Base-by-base conservation (phyloP, 176 grass and related monocot genomes). In the Zea luxurians region DNA sequence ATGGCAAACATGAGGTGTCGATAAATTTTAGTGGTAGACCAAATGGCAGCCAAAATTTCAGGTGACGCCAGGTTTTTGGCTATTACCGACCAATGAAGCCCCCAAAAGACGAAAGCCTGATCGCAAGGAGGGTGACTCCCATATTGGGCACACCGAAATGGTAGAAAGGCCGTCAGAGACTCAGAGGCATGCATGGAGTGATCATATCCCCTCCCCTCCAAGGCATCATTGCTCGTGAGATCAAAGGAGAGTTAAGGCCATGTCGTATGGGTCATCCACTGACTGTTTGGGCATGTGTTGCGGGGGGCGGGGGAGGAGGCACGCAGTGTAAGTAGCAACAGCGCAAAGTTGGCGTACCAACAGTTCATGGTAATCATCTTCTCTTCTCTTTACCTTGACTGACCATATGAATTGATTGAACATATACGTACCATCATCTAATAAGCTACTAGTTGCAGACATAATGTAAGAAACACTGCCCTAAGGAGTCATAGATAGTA, bases 251-350 rank as follows among this genome's bases (percentile, higher is more conserved):
- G 46, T 52, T 61, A 58, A 49, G 34, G 37, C 46, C 41, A 4
- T 82, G 64, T 71, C 20, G 54, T n/a, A 38, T 13, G 5, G 54
- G 46, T 47, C 57, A 13, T 87, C 82, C 65, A 52, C 21, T 73
- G 81, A 81, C 80, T 87, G 48, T 81, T 77, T 45, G 41, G 21
- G 35, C 88, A 87, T 90, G 84, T 84, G 76, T 72, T 71, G 59
- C 53, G n/a, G 42, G 15, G 55, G 80, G 57, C 49, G 27, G 27
- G 27, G 27, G 27, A 27, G 27, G 27, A 27, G 27, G 27, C 27
- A 27, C 68, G 48, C 43, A 17, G 8, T 43, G 64, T 61, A 37
- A 60, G 13, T 37, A 74, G 61, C 35, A 62, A 70, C 50, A 66
- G 40, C 49, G 34, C 50, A 59, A 78, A 44, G 64, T 59, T 11